Evolutionary conservation across 805 yeast genomes (phyloP), one percentile per base, ranked within the genome.

Genomic region (Clavispora asparagi): DNA sequence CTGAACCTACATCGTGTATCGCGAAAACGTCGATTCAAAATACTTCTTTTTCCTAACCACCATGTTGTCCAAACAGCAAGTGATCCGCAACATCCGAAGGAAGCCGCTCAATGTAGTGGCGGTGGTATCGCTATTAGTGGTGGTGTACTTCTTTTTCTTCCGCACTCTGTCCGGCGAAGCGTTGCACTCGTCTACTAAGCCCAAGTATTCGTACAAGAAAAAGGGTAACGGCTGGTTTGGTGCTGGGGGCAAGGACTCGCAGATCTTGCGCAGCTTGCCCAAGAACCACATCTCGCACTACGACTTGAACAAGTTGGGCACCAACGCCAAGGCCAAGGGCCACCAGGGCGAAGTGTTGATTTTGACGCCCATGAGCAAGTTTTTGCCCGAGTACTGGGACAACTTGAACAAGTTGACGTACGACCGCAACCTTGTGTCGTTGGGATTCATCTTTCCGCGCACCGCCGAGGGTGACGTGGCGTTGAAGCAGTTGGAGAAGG

Each of bases 381-480:
- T 94, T 62, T 82, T 87, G 62, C 81, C 82, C 29, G 85, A 80
- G 53, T 94, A 90, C 70, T 94, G 98, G 98, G 79, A 78, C 33
- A 94, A 94, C 64, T 67, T 94, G 49, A 65, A 85, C 49, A 74
- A 74, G 54, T 69, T 94, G 56, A 71, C 82, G 17, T 94, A 94
- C 64, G 97, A 97, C 45, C 86, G 92, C 64, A 83, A 81, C 42
- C 76, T 87, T 51, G 76, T 92, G 42, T 95, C 91, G 57, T 73
- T 94, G 43, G 99, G 98, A 0, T 91, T 94, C 62, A 92, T 94
- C 43, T 76, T 91, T 35, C 98, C 99, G 47, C 75, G 95, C 57
- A 80, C 82, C 30, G 64, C 73, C 14, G 87, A 86, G 41, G 99
- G 98, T 32, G 96, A 91, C 65, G 63, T 62, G 16, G 95, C 95